A percentile compares a stretch with the other conserved stretches of the same genome.
These are phyloP conservation scores for Lepidium aucheri DNA, from an alignment of 345 rosid species.

Conservation along the genomic window DNA sequence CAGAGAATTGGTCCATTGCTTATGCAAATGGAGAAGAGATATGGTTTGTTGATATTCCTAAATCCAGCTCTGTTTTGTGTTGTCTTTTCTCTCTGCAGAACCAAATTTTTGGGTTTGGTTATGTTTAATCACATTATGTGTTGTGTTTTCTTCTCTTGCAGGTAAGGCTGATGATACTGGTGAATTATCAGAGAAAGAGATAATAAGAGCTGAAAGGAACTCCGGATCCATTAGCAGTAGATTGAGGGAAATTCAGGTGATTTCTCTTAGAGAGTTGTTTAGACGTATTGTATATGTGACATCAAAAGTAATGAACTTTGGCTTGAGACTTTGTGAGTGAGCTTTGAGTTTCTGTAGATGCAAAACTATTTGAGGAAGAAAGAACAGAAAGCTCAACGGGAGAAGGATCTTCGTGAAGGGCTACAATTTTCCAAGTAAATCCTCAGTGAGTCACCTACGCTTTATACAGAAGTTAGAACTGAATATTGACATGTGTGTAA, in stretches of 20 bases:
- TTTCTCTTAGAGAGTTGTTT: neutral
- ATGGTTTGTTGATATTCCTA: conserved; percentile 38
- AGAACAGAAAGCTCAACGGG: conserved; percentile 67
- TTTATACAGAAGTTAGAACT: neutral
- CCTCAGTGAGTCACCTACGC: neutral
- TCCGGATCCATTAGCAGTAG: conserved; percentile 72
- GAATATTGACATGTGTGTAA: neutral
- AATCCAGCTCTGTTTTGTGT: neutral
- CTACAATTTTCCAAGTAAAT: conserved; percentile 65
- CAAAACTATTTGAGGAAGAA: conserved; percentile 65
- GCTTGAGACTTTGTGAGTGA: neutral
- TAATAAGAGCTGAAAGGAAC: conserved; percentile 93
- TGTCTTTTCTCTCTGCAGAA: neutral
- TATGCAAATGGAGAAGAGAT: conserved; percentile 83
- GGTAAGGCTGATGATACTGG: conserved; percentile 64
- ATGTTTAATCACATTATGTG: neutral
- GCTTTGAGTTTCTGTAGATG: conserved; percentile 39
- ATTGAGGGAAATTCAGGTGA: conserved; percentile 90
- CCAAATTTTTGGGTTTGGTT: neutral
- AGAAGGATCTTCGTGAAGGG: conserved; percentile 79
- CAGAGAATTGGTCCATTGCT: conserved; percentile 88
- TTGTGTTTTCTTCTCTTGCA: conserved; percentile 22
- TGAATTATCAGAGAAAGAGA: conserved; percentile 81
- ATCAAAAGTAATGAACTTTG: conserved; percentile 5
- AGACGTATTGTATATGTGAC: neutral